phyloP scores from a whole-genome alignment of 2,329 filamentous ascomycete genomes.

The Aplosporella prunicola region DNA sequence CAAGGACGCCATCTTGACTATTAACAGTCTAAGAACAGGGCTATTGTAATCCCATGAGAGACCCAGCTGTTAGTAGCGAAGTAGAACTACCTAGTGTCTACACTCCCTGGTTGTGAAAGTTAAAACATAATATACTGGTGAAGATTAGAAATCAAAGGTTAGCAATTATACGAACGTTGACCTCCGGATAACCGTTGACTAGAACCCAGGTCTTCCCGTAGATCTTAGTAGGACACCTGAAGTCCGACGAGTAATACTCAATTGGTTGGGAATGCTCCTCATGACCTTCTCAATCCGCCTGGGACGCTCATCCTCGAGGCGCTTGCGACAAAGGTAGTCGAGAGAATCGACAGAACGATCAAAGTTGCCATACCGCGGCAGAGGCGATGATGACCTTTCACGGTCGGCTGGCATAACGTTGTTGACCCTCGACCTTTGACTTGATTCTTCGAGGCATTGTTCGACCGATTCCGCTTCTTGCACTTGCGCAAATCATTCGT shows the following conservation, averaged over 20 bases:
- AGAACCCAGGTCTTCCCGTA: slow-evolving; percentile 99
- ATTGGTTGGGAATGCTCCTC: slow-evolving; percentile 99
- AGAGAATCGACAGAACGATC: slow-evolving; percentile 98
- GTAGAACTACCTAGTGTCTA: too few relatives aligned
- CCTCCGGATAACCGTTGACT: slow-evolving; percentile 99
- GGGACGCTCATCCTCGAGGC: slow-evolving; percentile 95
- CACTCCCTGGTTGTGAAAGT: too few relatives aligned
- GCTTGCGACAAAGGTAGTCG: slow-evolving; percentile 96
- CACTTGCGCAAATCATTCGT: slow-evolving; percentile 72
- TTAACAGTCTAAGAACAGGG: too few relatives aligned
- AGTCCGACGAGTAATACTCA: slow-evolving; percentile 96
- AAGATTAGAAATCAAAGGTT: slow-evolving; percentile 60
- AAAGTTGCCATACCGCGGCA: slow-evolving; percentile 98
- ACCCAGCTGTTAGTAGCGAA: too few relatives aligned
- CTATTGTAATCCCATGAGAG: too few relatives aligned
- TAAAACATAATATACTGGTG: too few relatives aligned
- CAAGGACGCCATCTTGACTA: too few relatives aligned
- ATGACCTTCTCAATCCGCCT: slow-evolving; percentile 98
- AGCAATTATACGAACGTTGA: slow-evolving; percentile 99
- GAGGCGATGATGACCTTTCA: slow-evolving; percentile 90
- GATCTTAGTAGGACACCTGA: slow-evolving; percentile 97
- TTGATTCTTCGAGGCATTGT: slow-evolving; percentile 97
- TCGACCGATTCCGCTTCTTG: slow-evolving; percentile 99
- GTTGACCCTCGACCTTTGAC: slow-evolving; percentile 97
- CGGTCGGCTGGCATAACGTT: slow-evolving; percentile 96